Percentiles rank a stretch among this genome's conserved stretches.
Conservation (phyloP, 2,329 filamentous ascomycete genomes). For the Colletotrichum coccodes region DNA sequence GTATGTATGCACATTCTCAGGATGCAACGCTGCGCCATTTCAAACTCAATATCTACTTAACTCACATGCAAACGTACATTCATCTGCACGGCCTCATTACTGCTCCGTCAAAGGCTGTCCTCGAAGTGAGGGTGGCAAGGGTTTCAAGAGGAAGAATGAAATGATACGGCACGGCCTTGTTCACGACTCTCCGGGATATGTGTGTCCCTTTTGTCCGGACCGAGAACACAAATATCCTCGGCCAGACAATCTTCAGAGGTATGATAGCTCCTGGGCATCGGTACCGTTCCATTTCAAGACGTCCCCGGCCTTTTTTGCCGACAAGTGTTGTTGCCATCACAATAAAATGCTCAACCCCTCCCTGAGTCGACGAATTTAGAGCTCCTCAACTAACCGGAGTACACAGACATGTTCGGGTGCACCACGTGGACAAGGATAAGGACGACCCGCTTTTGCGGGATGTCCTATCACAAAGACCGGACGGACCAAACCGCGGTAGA, state of each 20-base stretch:
- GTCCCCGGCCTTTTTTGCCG: neutral
- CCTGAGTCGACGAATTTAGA: neutral
- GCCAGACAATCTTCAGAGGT: constrained; percentile 96
- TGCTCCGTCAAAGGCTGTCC: constrained; percentile 71
- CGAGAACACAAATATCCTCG: constrained; percentile 94
- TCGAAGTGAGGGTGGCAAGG: constrained; percentile 72
- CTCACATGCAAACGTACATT: constrained; percentile 81
- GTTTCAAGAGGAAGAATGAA: constrained; percentile 79
- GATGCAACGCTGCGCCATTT: constrained; percentile 78
- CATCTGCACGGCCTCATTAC: constrained; percentile 72
- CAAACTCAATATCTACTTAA: constrained; percentile 83
- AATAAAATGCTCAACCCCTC: neutral
- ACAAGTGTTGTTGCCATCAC: no score
- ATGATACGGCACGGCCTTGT: constrained; percentile 86
- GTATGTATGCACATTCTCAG: constrained; percentile 68
- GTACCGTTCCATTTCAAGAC: no score
- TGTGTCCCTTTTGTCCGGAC: constrained; percentile 95
- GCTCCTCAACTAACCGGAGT: neutral
- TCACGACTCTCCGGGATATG: constrained; percentile 92
- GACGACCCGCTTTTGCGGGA: constrained; percentile 85
- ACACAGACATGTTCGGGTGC: constrained; percentile 86
- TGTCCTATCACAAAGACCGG: constrained; percentile 85
- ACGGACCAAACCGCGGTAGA: constrained; percentile 84
- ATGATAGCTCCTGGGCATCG: constrained; percentile 42
- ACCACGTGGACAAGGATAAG: constrained; percentile 89